A percentile compares a stretch with the other conserved stretches of the same genome.
These are phyloP conservation scores for Globisporangium emineosum DNA, from an alignment of 352 stramenopile species.

Conservation along the genomic window DNA sequence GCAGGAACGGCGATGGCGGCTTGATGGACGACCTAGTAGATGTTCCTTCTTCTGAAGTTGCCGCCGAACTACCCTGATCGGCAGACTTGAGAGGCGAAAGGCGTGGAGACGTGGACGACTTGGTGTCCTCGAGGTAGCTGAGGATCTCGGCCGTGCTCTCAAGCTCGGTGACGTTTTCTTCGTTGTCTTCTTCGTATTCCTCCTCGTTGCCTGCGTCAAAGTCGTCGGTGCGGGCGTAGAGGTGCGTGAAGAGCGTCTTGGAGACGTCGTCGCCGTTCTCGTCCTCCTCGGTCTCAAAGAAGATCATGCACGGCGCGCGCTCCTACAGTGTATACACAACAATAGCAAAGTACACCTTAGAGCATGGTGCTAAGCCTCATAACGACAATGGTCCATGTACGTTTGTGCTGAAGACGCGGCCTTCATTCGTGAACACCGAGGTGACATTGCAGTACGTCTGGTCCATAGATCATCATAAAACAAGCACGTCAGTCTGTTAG, in stretches of 20 bases:
- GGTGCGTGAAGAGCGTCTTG: conserved; percentile 53
- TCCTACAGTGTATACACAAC: conserved; percentile 36
- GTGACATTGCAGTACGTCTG: conserved; percentile 64
- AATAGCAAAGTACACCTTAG: background rate
- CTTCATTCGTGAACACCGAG: conserved; percentile 57
- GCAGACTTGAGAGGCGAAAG: background rate
- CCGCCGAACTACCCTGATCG: background rate
- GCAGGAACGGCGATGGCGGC: conserved; percentile 3
- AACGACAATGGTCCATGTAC: conserved; percentile 21
- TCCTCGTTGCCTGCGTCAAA: conserved; percentile 3
- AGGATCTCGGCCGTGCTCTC: conserved; percentile 17
- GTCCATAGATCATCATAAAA: background rate
- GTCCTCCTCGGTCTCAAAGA: conserved; percentile 60
- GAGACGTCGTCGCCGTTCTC: conserved; percentile 52
- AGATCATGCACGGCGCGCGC: conserved; percentile 70
- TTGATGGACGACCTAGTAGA: background rate
- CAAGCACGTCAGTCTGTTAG: too few species aligned
- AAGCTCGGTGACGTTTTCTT: conserved; percentile 15
- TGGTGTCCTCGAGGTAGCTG: conserved; percentile 11
- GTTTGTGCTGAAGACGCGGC: conserved; percentile 78
- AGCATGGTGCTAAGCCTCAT: background rate
- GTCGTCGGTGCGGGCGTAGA: conserved; percentile 44
- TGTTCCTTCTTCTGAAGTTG: background rate
- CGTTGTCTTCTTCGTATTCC: conserved; percentile 7
- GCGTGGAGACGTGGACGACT: background rate